These are phyloP conservation scores for Waitea zeae DNA, from an alignment of 1,284 basidiomycete genomes.

Conservation along the genomic window DNA sequence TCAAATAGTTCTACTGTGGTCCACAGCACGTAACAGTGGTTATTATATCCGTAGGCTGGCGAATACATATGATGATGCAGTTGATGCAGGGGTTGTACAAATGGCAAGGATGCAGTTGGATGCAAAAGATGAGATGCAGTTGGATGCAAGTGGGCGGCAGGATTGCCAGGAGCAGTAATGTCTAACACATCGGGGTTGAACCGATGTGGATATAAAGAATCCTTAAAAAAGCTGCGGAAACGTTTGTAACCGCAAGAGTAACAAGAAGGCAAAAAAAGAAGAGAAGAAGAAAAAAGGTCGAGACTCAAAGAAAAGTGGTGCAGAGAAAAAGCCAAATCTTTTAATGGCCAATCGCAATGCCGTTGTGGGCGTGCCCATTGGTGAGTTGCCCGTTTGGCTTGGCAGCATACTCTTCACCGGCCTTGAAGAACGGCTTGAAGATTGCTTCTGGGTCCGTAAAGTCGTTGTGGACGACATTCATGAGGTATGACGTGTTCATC, in stretches of 20 bases:
- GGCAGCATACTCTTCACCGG: constrained; percentile 40
- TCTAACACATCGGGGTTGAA: constrained; percentile 7
- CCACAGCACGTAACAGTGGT: too few relatives aligned
- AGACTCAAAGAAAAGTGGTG: constrained; percentile 2
- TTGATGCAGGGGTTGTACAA: not conserved
- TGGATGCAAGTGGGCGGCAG: constrained; percentile 12
- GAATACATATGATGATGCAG: too few relatives aligned
- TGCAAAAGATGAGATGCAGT: constrained; percentile 14
- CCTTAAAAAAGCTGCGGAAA: constrained; percentile 9
- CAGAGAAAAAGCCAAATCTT: constrained; percentile 5
- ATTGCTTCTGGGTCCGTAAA: constrained; percentile 71
- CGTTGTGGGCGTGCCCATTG: constrained; percentile 7
- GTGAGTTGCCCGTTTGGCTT: constrained; percentile 12
- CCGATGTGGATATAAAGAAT: constrained; percentile 9
- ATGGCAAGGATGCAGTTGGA: constrained; percentile 13
- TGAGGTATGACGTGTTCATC: constrained; percentile 69
- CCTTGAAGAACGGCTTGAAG: constrained; percentile 78
- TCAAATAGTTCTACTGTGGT: too few relatives aligned
- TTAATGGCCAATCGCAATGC: constrained; percentile 10
- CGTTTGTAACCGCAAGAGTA: too few relatives aligned
- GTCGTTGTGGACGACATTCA: constrained; percentile 91
- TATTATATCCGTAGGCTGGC: too few relatives aligned
- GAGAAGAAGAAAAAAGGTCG: constrained; percentile 35
- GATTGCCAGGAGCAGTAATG: constrained; percentile 13
- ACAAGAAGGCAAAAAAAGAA: too few relatives aligned